Evolutionary conservation across 2,329 filamentous ascomycete species (phyloP).

Genomic region (Penicillium hordei): DNA sequence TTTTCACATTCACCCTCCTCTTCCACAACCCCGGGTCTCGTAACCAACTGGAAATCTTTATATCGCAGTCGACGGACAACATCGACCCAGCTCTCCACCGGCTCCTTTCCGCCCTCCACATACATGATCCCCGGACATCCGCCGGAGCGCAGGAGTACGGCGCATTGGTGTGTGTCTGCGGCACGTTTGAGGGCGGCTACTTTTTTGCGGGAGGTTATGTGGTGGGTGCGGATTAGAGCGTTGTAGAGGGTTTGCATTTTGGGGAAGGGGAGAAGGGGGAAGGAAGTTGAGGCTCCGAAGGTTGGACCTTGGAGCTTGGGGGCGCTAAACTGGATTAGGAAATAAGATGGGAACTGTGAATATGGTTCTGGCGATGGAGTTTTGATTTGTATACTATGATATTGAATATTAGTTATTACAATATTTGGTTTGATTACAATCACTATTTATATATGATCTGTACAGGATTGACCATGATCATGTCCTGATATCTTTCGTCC

Average conservation of each 20-base stretch:
- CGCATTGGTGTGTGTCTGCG: constrained; percentile 60
- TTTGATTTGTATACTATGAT: too few species aligned
- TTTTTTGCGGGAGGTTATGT: constrained; percentile 79
- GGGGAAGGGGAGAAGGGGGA: neutral
- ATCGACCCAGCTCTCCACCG: constrained; percentile 63
- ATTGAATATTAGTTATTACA: too few species aligned
- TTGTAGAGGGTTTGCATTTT: constrained; percentile 42
- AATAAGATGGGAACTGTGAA: neutral
- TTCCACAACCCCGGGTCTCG: constrained; percentile 49
- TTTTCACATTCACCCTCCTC: constrained; percentile 16
- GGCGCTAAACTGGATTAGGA: neutral
- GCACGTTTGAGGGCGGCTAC: constrained; percentile 63
- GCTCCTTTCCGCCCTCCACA: constrained; percentile 58
- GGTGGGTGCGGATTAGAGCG: constrained; percentile 73
- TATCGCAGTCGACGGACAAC: constrained; percentile 66
- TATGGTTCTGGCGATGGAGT: neutral
- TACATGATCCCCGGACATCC: constrained; percentile 77
- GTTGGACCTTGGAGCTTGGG: neutral
- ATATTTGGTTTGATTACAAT: too few species aligned
- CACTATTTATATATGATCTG: too few species aligned
- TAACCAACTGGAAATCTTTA: constrained; percentile 69
- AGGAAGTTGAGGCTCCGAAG: neutral
- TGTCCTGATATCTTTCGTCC: too few species aligned
- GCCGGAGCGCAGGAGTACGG: constrained; percentile 66
- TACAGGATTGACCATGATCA: too few species aligned